These are phyloP conservation scores for Erucastrum elatum DNA, from an alignment of 345 rosid genomes.

Conservation along the genomic window DNA sequence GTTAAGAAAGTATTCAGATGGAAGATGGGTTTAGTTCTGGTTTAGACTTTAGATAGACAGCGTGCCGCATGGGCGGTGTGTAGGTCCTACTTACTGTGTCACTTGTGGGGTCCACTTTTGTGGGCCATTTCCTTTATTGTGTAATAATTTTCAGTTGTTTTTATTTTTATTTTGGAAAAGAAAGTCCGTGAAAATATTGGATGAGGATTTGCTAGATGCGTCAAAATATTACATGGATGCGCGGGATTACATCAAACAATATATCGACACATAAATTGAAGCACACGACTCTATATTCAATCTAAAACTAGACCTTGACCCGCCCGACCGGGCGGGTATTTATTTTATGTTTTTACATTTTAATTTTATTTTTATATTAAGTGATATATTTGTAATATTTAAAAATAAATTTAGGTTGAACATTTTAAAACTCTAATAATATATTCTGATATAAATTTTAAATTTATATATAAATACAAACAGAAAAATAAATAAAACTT, in stretches of 20 bases:
- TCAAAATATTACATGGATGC: constrained; percentile 27
- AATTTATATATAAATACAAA: too few species aligned
- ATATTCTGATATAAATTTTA: too few species aligned
- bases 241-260: constrained; percentile 25
- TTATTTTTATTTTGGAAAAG: neutral
- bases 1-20: constrained; percentile 52
- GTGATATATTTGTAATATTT: too few species aligned
- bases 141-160: constrained; percentile 27
- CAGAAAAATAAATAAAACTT: too few species aligned
- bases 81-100: constrained; percentile 49
- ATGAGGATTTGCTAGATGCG: constrained; percentile 12
- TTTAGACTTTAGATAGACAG: constrained; percentile 46
- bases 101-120: constrained; percentile 45
- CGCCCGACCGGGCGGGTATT: too few species aligned
- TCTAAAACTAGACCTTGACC: neutral
- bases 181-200: constrained; percentile 27
- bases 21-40: constrained; percentile 53
- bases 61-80: constrained; percentile 83
- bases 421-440: too few species aligned
- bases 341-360: too few species aligned
- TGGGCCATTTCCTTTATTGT: neutral
- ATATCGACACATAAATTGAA: constrained; percentile 24
- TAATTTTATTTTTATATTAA: too few species aligned
- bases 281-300: constrained; percentile 23
- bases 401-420: too few species aligned